Conservation (phyloP, 2,329 filamentous ascomycete species). For the Parascedosporium putredinis region DNA sequence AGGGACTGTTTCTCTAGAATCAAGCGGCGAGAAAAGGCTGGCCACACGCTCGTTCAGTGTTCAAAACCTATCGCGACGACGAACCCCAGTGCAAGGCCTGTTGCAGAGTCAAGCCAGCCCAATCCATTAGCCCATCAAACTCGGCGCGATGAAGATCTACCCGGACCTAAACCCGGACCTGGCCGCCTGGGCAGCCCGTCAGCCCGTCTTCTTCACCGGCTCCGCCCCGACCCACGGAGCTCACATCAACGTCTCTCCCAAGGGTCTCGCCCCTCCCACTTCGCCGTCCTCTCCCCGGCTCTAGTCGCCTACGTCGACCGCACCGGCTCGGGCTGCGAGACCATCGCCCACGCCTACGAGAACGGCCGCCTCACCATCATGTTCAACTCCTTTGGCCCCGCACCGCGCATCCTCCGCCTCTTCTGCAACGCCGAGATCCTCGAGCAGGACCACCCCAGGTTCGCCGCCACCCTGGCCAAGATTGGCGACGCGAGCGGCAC, state of each 20-base stretch:
- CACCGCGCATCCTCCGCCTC: conserved; percentile 52
- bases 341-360: conserved; percentile 65
- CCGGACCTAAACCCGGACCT: conserved; percentile 43
- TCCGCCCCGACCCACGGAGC: conserved; percentile 56
- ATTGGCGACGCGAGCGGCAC: conserved; percentile 18
- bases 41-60: too few species aligned
- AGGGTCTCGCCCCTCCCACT: conserved; percentile 52
- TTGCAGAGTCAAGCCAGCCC: background rate
- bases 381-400: conserved; percentile 55
- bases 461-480: conserved; percentile 31
- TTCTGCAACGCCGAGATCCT: conserved; percentile 51
- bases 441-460: conserved; percentile 45
- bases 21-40: too few species aligned
- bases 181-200: conserved; percentile 51
- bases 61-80: too few species aligned
- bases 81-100: too few species aligned
- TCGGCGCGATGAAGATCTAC: conserved; percentile 49
- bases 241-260: conserved; percentile 70
- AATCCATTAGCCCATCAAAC: background rate
- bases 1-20: too few species aligned
- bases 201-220: conserved; percentile 66
- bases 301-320: conserved; percentile 63
- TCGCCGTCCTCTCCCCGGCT: conserved; percentile 48
- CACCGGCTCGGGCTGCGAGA: conserved; percentile 67
- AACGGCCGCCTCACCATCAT: conserved; percentile 66